phyloP scores from a whole-genome alignment of 2,329 filamentous ascomycete genomes.

The Hypomyces perniciosus region DNA sequence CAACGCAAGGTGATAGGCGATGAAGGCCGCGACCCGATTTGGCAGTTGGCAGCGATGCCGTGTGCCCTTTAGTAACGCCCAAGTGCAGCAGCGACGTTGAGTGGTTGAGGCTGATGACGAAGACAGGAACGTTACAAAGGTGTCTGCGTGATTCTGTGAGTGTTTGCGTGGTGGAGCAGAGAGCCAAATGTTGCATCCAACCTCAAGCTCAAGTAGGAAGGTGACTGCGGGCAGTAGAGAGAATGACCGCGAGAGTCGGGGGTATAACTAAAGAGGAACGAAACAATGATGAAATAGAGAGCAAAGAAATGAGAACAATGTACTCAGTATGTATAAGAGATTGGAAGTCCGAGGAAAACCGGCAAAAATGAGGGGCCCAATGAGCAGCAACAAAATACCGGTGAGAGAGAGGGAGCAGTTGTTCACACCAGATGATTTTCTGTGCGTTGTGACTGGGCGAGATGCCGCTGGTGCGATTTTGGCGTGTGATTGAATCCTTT shows the following conservation, averaged over 20 bases:
- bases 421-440: conserved; percentile 7
- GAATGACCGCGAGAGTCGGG: conserved; percentile 1
- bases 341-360: neutral
- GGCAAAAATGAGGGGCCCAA: neutral
- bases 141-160: neutral
- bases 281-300: neutral
- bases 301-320: neutral
- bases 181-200: conserved; percentile 9
- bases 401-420: neutral
- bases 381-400: neutral
- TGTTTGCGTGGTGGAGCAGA: neutral
- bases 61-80: conserved; percentile 9
- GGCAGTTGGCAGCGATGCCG: conserved; percentile 11
- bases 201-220: conserved; percentile 14
- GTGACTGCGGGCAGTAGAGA: conserved; percentile 1
- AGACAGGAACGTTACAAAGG: conserved; percentile 11
- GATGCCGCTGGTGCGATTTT: neutral
- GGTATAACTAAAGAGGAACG: too few relatives aligned
- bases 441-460: neutral
- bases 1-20: neutral
- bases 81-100: neutral
- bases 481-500: neutral
- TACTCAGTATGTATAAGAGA: too few relatives aligned
- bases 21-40: conserved; percentile 8
- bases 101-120: conserved; percentile 7